Evolutionary conservation across 768 basidiomycete species (phyloP).

Genomic region (Multifurca ochricompacta): DNA sequence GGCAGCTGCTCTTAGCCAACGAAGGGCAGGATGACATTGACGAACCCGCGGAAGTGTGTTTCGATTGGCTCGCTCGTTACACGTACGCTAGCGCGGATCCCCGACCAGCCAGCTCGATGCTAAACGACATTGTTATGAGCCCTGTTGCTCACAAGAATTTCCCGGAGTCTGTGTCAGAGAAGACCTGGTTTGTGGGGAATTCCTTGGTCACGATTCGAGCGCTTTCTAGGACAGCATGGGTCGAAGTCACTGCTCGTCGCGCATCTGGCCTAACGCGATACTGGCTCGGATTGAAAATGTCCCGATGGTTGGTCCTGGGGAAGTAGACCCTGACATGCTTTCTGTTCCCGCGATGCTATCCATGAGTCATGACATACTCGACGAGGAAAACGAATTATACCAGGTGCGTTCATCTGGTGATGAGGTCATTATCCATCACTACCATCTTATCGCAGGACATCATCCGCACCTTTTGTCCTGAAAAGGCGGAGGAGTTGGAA

Average conservation of each 20-base stretch:
- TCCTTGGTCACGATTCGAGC: slow-evolving; percentile 77
- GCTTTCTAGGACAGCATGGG: slow-evolving; percentile 73
- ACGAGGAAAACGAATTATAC: slow-evolving; percentile 18
- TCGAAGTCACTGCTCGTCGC: slow-evolving; percentile 75
- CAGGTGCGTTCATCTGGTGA: slow-evolving; percentile 17
- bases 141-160: slow-evolving; percentile 29
- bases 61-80: slow-evolving; percentile 95
- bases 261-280: slow-evolving; percentile 87
- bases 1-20: slow-evolving; percentile 80
- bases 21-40: slow-evolving; percentile 67
- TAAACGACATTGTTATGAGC: slow-evolving; percentile 74
- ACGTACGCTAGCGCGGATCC: slow-evolving; percentile 93
- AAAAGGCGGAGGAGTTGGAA: slow-evolving; percentile 14
- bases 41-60: slow-evolving; percentile 90
- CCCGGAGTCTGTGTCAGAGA: slow-evolving; percentile 44
- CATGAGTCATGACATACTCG: slow-evolving; percentile 45
- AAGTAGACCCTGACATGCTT: slow-evolving; percentile 71
- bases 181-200: slow-evolving; percentile 82
- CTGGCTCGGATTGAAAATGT: slow-evolving; percentile 84
- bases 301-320: slow-evolving; percentile 76
- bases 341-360: slow-evolving; percentile 67
- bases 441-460: slow-evolving; percentile 12
- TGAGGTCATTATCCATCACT: neutral
- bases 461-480: slow-evolving; percentile 9
- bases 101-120: slow-evolving; percentile 68